A percentile compares a stretch with the other conserved stretches of the same genome.
phyloP scores from a whole-genome alignment of 202 grass and related monocot species.

The Eragrostis tef region DNA sequence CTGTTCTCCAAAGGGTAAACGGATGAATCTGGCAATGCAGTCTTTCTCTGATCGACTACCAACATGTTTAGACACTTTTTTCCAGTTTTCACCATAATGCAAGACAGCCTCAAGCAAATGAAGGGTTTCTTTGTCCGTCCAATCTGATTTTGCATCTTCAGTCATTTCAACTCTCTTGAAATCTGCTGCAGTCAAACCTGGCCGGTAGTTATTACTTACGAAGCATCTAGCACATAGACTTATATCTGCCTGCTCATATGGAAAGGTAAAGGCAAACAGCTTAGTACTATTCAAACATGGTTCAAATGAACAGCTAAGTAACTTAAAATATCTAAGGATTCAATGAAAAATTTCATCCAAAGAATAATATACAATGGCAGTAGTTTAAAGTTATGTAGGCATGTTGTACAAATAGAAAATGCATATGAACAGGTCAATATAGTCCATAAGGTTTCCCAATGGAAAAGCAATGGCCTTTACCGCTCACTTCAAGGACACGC shows the following conservation, averaged over 20 bases:
- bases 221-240: conserved; percentile 86
- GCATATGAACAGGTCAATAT: not conserved
- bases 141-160: conserved; percentile 79
- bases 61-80: conserved; percentile 88
- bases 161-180: conserved; percentile 87
- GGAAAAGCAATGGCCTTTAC: conserved; percentile 2
- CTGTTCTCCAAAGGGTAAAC: conserved; percentile 90
- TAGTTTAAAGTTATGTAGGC: conserved; percentile 8
- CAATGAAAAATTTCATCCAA: conserved; percentile 21
- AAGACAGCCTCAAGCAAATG: conserved; percentile 94
- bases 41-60: conserved; percentile 86
- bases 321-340: conserved; percentile 26
- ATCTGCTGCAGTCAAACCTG: conserved; percentile 77
- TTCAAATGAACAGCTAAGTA: conserved; percentile 17
- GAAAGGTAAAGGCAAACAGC: conserved; percentile 30
- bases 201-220: conserved; percentile 77
- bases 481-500: conserved; percentile 16
- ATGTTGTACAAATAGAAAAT: conserved; percentile 2
- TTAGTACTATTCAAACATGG: conserved; percentile 15
- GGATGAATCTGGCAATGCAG: conserved; percentile 86
- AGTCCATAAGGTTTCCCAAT: conserved; percentile 2
- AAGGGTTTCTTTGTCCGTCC: conserved; percentile 98
- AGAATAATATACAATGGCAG: not conserved
- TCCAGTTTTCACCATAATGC: conserved; percentile 96
- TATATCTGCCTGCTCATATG: conserved; percentile 75